Conservation (phyloP, 352 stramenopile genomes). For the Phytopythium oedochilum region DNA sequence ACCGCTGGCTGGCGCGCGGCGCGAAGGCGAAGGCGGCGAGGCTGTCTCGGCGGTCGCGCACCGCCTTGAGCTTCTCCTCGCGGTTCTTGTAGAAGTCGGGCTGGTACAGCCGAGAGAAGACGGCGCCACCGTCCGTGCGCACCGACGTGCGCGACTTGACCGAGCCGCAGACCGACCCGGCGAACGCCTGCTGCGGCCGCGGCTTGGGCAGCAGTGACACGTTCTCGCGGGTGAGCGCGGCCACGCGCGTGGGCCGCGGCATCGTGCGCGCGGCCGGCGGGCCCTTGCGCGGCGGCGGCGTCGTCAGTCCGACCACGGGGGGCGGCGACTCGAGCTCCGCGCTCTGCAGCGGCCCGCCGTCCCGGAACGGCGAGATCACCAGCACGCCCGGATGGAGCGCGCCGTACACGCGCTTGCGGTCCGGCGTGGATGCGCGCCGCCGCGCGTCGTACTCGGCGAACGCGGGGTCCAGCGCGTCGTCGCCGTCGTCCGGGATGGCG, state of each 20-base stretch:
- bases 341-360: conserved; percentile 11
- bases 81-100: conserved; percentile 80
- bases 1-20: conserved; percentile 47
- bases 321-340: conserved; percentile 11
- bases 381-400: conserved; percentile 19
- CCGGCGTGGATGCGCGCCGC: conserved; percentile 13
- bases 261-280: conserved; percentile 17
- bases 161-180: conserved; percentile 64
- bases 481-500: conserved; percentile 22
- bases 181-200: conserved; percentile 28
- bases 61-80: conserved; percentile 58
- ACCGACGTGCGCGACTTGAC: conserved; percentile 69
- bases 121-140: conserved; percentile 69
- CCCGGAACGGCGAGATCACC: conserved; percentile 27
- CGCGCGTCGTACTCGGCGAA: conserved; percentile 26
- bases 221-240: conserved; percentile 73
- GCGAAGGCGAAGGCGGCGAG: conserved; percentile 53
- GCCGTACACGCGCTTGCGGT: conserved; percentile 24
- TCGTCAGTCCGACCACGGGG: conserved; percentile 31
- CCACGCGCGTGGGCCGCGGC: conserved; percentile 41
- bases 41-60: conserved; percentile 63
- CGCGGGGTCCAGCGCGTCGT: conserved; percentile 13
- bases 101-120: conserved; percentile 82
- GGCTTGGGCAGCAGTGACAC: conserved; percentile 64
- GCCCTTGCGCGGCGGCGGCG: conserved; percentile 17